Base-by-base conservation (phyloP, 73 alveolate species). In the Tetrahymena malaccensis region DNA sequence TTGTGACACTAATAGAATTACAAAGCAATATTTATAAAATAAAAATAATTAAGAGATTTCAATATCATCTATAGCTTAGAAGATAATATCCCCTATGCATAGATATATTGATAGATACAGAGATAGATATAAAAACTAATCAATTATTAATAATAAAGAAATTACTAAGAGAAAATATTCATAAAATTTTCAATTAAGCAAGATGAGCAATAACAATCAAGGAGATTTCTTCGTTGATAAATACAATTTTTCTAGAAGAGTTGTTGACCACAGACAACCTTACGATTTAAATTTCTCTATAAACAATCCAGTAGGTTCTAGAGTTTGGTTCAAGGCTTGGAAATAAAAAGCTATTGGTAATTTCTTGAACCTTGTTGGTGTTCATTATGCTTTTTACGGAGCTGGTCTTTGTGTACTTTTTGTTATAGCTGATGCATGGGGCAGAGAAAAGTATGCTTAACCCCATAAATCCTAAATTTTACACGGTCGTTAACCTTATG, bases 201-300 rank as follows among this genome's bases (percentile, higher is more conserved):
- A 70, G 89, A 70, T 70, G 89, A 70, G 89, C 89, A 25, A 50
- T 50, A 50, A 70, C 89, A 25, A 70, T 70, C 10, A 85, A 33
- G 89, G 85, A 38, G 94, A 95, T 58, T 44, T 50, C 84, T 95
- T 95, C 43, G 95, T 95, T 43, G 97, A 94, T 85, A 95, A 50
- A 37, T 95, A 95, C 95, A 95, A 95, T 37, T 95, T 89, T 93
- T 95, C 97, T 11, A 95, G 97, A 95, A 95, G 97, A 95, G 95
- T 95, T 21, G 21, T 95, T 43, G 85, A 95, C 57, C 97, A 95
- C 37, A 95, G 97, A 95, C 84, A 85, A 27, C 95, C 95, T n/a
- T 70, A 84, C 31, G 97, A 95, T 35, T 95, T 89, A 16, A 89
- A 95, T 85, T 94, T 85, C 55, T 94, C 93, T 31, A 95, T 85